Conservation (phyloP, 2,329 filamentous ascomycete species). For the Chalaropsis thielavioides region DNA sequence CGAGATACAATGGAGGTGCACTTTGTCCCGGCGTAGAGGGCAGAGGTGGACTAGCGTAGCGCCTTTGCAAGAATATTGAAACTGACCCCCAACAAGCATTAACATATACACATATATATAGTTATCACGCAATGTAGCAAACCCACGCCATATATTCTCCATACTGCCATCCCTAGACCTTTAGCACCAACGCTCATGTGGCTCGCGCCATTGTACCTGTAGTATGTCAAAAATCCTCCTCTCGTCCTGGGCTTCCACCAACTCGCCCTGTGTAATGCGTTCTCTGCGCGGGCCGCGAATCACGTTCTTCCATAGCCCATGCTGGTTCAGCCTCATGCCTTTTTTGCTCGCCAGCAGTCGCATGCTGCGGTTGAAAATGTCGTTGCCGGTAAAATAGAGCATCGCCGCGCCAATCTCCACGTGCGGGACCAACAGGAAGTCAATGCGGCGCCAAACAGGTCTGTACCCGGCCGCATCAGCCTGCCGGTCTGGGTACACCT, state of each 20-base stretch:
- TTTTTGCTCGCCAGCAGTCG: slow-evolving; percentile 65
- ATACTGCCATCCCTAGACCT: neutral
- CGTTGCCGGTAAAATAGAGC: slow-evolving; percentile 92
- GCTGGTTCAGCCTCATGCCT: slow-evolving; percentile 72
- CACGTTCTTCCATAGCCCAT: slow-evolving; percentile 60
- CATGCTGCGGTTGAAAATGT: slow-evolving; percentile 84
- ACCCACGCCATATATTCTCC: neutral
- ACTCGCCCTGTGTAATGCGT: slow-evolving; percentile 50
- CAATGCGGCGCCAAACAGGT: slow-evolving; percentile 60
- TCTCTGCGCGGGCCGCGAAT: slow-evolving; percentile 41
- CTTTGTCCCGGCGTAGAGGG: slow-evolving; percentile 24
- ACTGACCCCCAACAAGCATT: no score
- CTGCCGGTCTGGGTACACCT: slow-evolving; percentile 15
- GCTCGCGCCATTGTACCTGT: slow-evolving; percentile 72
- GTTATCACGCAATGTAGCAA: neutral
- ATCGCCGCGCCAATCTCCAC: slow-evolving; percentile 69
- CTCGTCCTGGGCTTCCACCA: slow-evolving; percentile 65
- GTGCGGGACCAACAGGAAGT: slow-evolving; percentile 70
- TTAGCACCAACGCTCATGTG: slow-evolving; percentile 61
- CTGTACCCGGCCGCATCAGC: neutral
- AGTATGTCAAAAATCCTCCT: slow-evolving; percentile 66
- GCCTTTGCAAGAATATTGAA: neutral
- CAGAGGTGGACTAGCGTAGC: no score
- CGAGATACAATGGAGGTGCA: slow-evolving; percentile 63
- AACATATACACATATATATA: neutral